Evolutionary conservation across 2,329 filamentous ascomycete species (phyloP), one percentile per base, ranked within the genome.

Genomic region (Paracoccidioides lutzii): DNA sequence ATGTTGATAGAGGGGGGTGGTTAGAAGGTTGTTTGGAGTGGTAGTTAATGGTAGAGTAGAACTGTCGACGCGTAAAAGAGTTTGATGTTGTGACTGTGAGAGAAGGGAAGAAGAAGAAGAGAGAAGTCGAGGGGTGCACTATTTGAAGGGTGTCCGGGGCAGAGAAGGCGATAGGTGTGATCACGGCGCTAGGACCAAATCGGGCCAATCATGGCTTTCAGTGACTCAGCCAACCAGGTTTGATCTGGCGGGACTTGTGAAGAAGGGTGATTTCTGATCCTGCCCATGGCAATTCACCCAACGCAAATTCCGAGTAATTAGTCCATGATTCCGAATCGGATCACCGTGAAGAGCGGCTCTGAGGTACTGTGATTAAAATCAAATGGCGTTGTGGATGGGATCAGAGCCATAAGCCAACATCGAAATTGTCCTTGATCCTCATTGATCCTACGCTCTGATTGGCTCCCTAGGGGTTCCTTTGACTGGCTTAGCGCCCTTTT

Each of bases 1-100:
- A 80, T 80, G 64, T 70, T 79, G 75, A 76, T 67, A 61, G 65
- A 68, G 64, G 62, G 59, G 55, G 58, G 55, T 59, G 58, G 59
- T 59, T 62, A 58, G 59, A 61, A 57, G 58, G 52, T 54, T 22
- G 22, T 22, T 22, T 12, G 32, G 15, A 32, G 14, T 8, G 33
- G 33, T 10, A 30, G 32, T 44, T 1, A 22, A 38, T 45, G 52
- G 53, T 41, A 33, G 42, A 42, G 53, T 35, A 55, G 35, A 8
- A 15, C 22, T 22, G 15, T 32, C 40, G 5, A 52, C 37, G 37
- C 35, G 49, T 52, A 5, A 33, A 40, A 52, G 54, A 59, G 58
- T 50, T 59, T 52, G 35, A 53, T 48, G 53, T 48, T 57, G 35
- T 44, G 22, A 57, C 49, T 41, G 55, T 58, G 58, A 60, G 48